These are phyloP conservation scores for Phlegmacium glaucopus DNA, from an alignment of 768 basidiomycete species.

Conservation along the genomic window DNA sequence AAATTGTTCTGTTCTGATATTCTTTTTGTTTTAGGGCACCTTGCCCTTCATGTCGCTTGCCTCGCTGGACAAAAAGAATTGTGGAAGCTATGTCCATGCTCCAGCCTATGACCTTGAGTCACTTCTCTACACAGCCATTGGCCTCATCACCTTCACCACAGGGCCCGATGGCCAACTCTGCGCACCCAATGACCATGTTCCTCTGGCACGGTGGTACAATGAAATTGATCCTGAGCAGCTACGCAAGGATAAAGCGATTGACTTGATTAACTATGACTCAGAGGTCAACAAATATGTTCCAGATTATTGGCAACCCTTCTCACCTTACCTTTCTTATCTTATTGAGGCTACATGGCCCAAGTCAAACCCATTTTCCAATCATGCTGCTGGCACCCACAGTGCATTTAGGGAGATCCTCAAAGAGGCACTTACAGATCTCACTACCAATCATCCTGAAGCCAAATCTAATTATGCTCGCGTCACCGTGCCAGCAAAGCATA, in stretches of 20 bases:
- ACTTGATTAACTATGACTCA: neutral
- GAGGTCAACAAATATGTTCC: neutral
- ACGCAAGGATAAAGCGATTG: conserved; percentile 1
- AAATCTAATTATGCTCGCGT: neutral
- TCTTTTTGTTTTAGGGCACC: conserved; percentile 9
- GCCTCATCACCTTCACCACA: conserved; percentile 6
- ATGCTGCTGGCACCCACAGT: conserved; percentile 2
- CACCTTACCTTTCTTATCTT: conserved; percentile 5
- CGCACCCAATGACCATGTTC: conserved; percentile 7
- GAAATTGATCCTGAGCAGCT: conserved; percentile 1
- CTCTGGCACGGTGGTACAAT: conserved; percentile 9
- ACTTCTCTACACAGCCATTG: conserved; percentile 5
- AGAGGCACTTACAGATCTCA: conserved; percentile 4
- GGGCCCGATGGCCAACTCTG: conserved; percentile 6
- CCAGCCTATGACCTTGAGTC: conserved; percentile 11
- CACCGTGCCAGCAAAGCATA: conserved; percentile 1
- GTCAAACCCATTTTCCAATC: conserved; percentile 1
- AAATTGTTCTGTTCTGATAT: conserved; percentile 1
- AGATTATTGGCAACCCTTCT: conserved; percentile 1
- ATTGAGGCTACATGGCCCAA: conserved; percentile 2
- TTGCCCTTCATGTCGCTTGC: conserved; percentile 10
- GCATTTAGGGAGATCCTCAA: conserved; percentile 6
- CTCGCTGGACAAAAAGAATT: conserved; percentile 2
- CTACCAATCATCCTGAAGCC: conserved; percentile 2
- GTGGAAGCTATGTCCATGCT: conserved; percentile 4